Conservation (phyloP, 495 filamentous ascomycete genomes). For the Penicillium angulare region DNA sequence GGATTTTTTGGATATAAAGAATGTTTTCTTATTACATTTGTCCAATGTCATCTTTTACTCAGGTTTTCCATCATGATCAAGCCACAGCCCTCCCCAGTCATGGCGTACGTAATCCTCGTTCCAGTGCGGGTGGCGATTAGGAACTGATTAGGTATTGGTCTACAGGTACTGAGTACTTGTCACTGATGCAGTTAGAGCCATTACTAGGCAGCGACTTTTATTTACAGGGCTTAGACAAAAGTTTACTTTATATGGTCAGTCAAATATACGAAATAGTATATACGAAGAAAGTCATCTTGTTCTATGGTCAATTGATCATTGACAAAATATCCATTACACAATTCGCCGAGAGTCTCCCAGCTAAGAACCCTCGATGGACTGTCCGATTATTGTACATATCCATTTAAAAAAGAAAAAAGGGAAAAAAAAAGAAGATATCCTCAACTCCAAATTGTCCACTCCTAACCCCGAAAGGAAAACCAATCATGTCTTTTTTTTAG, state of each 20-base stretch:
- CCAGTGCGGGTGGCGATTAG: conserved; percentile 11
- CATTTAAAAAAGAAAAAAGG: background rate
- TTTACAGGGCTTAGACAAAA: too few relatives aligned
- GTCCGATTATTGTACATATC: conserved; percentile 5
- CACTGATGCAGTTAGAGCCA: background rate
- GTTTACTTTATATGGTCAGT: too few relatives aligned
- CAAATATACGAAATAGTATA: too few relatives aligned
- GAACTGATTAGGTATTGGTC: background rate
- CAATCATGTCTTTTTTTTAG: background rate
- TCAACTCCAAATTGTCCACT: background rate
- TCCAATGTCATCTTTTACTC: background rate
- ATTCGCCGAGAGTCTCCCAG: conserved; percentile 2
- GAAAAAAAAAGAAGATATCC: background rate
- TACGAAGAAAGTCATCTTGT: too few relatives aligned
- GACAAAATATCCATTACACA: conserved; percentile 7
- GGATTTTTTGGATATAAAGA: background rate
- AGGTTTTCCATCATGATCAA: background rate
- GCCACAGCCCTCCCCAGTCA: background rate
- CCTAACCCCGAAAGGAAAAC: background rate
- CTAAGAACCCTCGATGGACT: background rate
- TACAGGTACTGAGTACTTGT: background rate
- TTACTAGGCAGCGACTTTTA: background rate
- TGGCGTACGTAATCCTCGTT: conserved; percentile 16
- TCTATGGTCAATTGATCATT: background rate
- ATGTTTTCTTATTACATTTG: background rate